Percentiles rank a stretch among this genome's conserved stretches.
Evolutionary conservation across 352 stramenopile genomes (phyloP).

Genomic region (Phytophthora aleatoria): DNA sequence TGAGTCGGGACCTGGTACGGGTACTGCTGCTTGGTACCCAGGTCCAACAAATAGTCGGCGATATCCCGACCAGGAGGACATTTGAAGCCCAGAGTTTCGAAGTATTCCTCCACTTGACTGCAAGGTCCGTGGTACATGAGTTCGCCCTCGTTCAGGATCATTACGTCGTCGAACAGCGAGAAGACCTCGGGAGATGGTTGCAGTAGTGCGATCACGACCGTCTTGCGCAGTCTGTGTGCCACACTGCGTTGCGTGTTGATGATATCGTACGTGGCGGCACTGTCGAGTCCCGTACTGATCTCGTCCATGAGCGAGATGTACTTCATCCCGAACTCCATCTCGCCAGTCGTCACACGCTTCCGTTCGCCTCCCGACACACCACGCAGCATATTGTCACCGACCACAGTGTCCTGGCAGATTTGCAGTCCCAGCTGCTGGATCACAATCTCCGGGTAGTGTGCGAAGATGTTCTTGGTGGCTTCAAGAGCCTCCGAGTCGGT

Average conservation of each 20-base stretch:
- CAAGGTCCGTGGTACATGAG: constrained; percentile 28
- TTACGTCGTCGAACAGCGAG: constrained; percentile 13
- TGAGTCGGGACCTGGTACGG: constrained; percentile 8
- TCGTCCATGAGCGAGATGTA: constrained; percentile 80
- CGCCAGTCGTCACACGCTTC: constrained; percentile 89
- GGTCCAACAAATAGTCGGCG: constrained; percentile 20
- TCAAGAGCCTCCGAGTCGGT: constrained; percentile 20
- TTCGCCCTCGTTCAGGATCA: constrained; percentile 15
- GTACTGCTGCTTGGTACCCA: constrained; percentile 39
- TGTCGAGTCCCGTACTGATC: constrained; percentile 68
- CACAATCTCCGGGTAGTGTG: constrained; percentile 18
- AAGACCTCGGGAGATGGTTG: constrained; percentile 17
- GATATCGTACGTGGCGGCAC: constrained; percentile 23
- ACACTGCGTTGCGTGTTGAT: constrained; percentile 23
- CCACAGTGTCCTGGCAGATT: constrained; percentile 31
- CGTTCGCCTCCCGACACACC: constrained; percentile 86
- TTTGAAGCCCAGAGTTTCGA: constrained; percentile 38
- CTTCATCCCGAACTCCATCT: constrained; percentile 89
- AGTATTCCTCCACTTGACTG: constrained; percentile 33
- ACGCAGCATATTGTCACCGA: constrained; percentile 62
- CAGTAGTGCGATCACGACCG: constrained; percentile 17
- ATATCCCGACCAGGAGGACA: constrained; percentile 27
- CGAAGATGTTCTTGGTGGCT: constrained; percentile 22
- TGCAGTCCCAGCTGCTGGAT: constrained; percentile 19
- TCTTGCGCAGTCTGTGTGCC: constrained; percentile 11